Evolutionary conservation across 1,139 yeast species (phyloP), one percentile per base, ranked within the genome.

Genomic region (Geotrichum aggregatum): DNA sequence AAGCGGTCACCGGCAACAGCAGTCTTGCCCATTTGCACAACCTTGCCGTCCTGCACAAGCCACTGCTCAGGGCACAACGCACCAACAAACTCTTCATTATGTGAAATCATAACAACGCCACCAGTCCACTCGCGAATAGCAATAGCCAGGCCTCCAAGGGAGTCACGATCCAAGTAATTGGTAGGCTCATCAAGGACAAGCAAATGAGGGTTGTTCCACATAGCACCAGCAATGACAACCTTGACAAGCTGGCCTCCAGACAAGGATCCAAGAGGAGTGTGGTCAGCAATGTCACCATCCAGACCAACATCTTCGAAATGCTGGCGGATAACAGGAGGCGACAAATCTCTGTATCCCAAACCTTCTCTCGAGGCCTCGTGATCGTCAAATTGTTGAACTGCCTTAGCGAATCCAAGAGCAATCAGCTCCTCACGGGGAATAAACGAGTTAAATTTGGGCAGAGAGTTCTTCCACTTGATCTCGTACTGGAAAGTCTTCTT

Each of bases 151-250:
- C 98, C 98, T 67, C 98, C 98, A 58, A 92, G 77, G 26, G 98
- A 91, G 69, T 92, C 98, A 76, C 98, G 83, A 73, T 92, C 98
- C 74, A 92, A 78, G 77, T 92, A 92, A 74, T 92, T 92, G 66
- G 98, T 92, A 68, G 98, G 98, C 79, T 92, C 98, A 72, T 92
- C 98, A 60, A 92, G 78, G 42, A 92, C 98, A 59, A 92, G 80
- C 72, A 92, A 79, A 72, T 92, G 98, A n/a, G 98, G 98, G 68
- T 92, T 92, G 73, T 92, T 91, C 98, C 98, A 92, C 95, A 92
- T 92, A 60, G 98, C 98, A 72, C 98, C 98, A 19, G 98, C 98
- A 76, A 92, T 91, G 57, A 92, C 98, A 58, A 92, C 98, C 74
- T 92, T 92, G 58, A 92, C 98, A 67, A 91, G 79, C 76, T 92